Base-by-base conservation (phyloP, 495 filamentous ascomycete species). In the Glarea lozoyensis region DNA sequence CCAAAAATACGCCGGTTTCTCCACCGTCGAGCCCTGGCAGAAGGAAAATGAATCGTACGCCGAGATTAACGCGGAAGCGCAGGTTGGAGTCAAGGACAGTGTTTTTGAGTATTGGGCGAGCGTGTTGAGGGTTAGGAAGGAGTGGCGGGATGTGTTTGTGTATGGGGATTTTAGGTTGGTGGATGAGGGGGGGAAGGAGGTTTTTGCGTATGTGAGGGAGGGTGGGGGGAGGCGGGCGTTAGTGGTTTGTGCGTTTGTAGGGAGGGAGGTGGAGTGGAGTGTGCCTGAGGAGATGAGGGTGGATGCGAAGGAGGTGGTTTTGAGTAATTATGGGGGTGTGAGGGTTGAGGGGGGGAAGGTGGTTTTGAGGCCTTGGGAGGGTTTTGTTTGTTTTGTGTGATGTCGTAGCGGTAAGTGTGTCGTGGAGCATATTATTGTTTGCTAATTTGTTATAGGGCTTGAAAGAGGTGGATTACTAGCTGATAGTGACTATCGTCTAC, bases 1-100 rank as follows among this genome's bases (percentile, higher is more conserved):
- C 25, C 61, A 54, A 3, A 45, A 42, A 1, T 57, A 75, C 46
- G 75, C 54, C 2, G 75, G 75, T 6, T 82, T 82, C 55, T 57
- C 68, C 10, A 47, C 53, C 2, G 60, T 58, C 0, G 50, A 65
- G 50, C 68, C 73, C 0, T 82, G 78, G 78, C 78, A 78, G 69
- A 56, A 69, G 5, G 69, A 72, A 19, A 68, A 77, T 44, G 71
- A 75, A 23, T 60, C 65, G 21, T 77, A 77, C 43, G 48, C 49
- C 0, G 60, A 61, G 7, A 50, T 78, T 39, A 81, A 81, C 40
- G 72, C 68, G 7, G 61, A 60, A 30, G 52, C 55, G 6, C 75
- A 81, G 54, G 44, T 57, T 3, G 37, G 46, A 0, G 64, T 69
- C 25, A 23, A 53, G 2, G 48, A 49, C 3, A 68, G 62, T 10